Base-by-base conservation (phyloP, 805 yeast genomes). In the Candida nonsorbophila region DNA sequence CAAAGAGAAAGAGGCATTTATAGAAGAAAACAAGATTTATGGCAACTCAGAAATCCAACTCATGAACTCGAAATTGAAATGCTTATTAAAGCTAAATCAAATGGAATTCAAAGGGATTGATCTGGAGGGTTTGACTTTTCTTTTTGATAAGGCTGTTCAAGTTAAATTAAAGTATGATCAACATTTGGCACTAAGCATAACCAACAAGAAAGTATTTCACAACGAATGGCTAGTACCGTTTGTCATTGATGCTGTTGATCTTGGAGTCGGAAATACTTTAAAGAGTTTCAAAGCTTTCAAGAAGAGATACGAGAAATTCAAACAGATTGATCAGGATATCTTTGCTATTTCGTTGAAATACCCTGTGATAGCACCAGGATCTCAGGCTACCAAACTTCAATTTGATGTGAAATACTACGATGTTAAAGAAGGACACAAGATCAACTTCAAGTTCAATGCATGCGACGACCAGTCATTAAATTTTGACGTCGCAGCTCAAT, bases 241-340 rank as follows among this genome's bases (percentile, higher is more conserved):
- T 22, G 26, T 31, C 4, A 16, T 28, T 7, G 15, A 26, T 4
- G 12, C 23, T 9, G 32, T 38, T 13, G n/a, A 18, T 12, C 16
- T 24, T 8, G 9, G 17, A 8, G 11, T 14, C 7, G 14, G 11
- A 3, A 26, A 22, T 17, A 13, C 28, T 13, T 11, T 12, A 5
- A 44, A 46, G n/a, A 41, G 42, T 22, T 42, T 42, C 20, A 31
- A 45, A 8, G 23, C 28, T 4, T 43, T 52, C 25, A 38, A 37
- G 16, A 30, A 24, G 8, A 14, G 27, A 33, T 11, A 53, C 49
- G 55, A 44, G 41, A 16, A 29, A 24, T 16, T 33, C 51, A 7
- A 33, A 32, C 22, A 21, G 26, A 14, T 37, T 53, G 69, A 62
- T 33, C 20, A 27, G 7, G 62, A 58, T 24, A 40, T 64, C 13